Percentiles rank a stretch among this genome's conserved stretches.
These are phyloP conservation scores for Populus ilicifolia DNA, from an alignment of 345 rosid species.

Conservation along the genomic window DNA sequence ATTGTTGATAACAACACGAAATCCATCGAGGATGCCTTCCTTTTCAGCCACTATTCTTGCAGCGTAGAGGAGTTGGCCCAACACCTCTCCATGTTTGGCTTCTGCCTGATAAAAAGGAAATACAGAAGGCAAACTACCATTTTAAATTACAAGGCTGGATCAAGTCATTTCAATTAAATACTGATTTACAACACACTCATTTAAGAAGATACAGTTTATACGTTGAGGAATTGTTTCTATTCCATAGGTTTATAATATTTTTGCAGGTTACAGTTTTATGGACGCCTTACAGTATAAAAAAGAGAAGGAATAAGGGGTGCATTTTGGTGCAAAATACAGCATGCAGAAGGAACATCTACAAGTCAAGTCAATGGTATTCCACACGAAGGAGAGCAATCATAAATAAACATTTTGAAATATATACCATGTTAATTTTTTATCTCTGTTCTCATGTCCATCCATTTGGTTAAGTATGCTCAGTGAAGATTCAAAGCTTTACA, in stretches of 20 bases:
- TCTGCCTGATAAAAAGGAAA: conserved; percentile 55
- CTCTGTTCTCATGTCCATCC: too few species aligned
- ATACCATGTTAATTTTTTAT: too few species aligned
- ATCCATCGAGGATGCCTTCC: conserved; percentile 83
- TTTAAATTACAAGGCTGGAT: not conserved
- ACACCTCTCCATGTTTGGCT: conserved; percentile 60
- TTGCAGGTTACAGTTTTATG: too few species aligned
- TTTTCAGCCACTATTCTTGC: conserved; percentile 86
- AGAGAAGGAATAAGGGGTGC: too few species aligned
- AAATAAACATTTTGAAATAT: not conserved
- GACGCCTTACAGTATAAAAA: too few species aligned
- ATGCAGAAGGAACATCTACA: not conserved
- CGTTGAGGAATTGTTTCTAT: too few species aligned
- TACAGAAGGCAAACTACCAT: not conserved
- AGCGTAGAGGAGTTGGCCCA: conserved; percentile 69
- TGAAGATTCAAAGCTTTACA: not conserved
- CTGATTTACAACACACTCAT: too few species aligned
- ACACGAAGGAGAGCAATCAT: not conserved
- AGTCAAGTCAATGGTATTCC: not conserved
- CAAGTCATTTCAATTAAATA: not conserved
- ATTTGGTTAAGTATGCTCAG: too few species aligned
- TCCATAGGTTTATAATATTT: too few species aligned
- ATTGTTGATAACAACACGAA: conserved; percentile 88
- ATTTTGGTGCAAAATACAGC: not conserved
- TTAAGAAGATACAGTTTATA: too few species aligned